Evolutionary conservation across 2,329 filamentous ascomycete species (phyloP).

Genomic region (Fusarium sp.): DNA sequence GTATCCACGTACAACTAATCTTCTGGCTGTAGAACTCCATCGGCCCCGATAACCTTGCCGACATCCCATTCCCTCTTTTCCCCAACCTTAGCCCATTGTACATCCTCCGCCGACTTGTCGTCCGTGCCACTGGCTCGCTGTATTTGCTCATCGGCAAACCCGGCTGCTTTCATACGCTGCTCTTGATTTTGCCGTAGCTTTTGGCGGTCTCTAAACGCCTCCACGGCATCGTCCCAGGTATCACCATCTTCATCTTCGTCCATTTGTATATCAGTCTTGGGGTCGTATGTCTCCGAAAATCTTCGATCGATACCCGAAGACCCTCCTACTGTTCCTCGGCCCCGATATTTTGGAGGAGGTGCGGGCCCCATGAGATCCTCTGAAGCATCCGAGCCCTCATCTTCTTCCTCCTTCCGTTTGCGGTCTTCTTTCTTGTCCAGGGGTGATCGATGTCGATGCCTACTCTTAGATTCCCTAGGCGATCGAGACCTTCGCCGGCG

Average conservation of each 20-base stretch:
- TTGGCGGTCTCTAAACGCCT: slow-evolving; percentile 84
- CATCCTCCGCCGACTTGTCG: slow-evolving; percentile 73
- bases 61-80: slow-evolving; percentile 75
- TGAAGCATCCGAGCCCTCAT: slow-evolving; percentile 75
- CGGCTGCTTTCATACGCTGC: slow-evolving; percentile 81
- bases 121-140: slow-evolving; percentile 70
- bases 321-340: slow-evolving; percentile 76
- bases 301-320: slow-evolving; percentile 82
- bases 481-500: slow-evolving; percentile 53
- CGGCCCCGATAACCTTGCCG: slow-evolving; percentile 60
- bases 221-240: slow-evolving; percentile 85
- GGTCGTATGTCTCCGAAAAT: slow-evolving; percentile 78
- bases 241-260: slow-evolving; percentile 66
- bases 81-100: slow-evolving; percentile 80
- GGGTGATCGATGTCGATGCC: slow-evolving; percentile 54
- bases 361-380: slow-evolving; percentile 84
- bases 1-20: slow-evolving; percentile 20
- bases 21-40: slow-evolving; percentile 30
- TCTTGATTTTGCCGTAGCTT: slow-evolving; percentile 83
- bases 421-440: slow-evolving; percentile 30
- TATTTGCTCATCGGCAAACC: slow-evolving; percentile 83
- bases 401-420: slow-evolving; percentile 32
- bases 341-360: slow-evolving; percentile 70
- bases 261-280: slow-evolving; percentile 68
- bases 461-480: slow-evolving; percentile 50